Evolutionary conservation across 2,329 filamentous ascomycete species (phyloP).

Genomic region (Ramichloridium luteum): DNA sequence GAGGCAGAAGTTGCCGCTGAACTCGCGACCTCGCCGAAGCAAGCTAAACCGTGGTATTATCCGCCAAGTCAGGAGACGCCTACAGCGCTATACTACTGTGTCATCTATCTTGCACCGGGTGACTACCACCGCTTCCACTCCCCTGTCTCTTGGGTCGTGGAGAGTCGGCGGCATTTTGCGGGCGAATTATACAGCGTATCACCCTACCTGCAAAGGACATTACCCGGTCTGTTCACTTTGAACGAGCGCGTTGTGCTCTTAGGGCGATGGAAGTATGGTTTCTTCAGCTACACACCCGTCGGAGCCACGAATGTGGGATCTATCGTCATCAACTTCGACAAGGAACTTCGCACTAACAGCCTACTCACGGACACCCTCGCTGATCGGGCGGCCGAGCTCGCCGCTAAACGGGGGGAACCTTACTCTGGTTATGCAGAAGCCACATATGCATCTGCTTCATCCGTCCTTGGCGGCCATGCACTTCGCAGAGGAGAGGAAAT

Average conservation of each 20-base stretch:
- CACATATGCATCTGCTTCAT: constrained; percentile 67
- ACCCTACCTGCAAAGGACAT: constrained; percentile 81
- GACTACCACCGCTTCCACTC: constrained; percentile 99
- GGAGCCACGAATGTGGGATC: constrained; percentile 95
- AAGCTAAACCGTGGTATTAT: constrained; percentile 42
- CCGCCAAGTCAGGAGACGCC: constrained; percentile 25
- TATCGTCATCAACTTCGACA: constrained; percentile 94
- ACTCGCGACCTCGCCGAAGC: constrained; percentile 53
- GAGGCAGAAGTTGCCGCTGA: constrained; percentile 77
- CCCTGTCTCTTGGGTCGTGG: constrained; percentile 87
- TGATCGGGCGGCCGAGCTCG: constrained; percentile 71
- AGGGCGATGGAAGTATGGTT: constrained; percentile 90
- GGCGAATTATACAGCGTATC: constrained; percentile 93
- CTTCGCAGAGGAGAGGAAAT: constrained; percentile 86
- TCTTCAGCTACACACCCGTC: constrained; percentile 92
- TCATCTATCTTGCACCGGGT: constrained; percentile 90
- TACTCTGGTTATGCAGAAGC: constrained; percentile 91
- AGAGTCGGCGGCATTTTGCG: constrained; percentile 89
- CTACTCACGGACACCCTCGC: constrained; percentile 86
- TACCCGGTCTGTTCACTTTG: constrained; percentile 88
- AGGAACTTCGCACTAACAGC: constrained; percentile 84
- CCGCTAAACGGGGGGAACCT: constrained; percentile 60
- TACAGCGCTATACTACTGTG: constrained; percentile 78
- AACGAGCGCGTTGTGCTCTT: constrained; percentile 93
- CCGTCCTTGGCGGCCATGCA: constrained; percentile 69